A percentile compares a stretch with the other conserved stretches of the same genome.
phyloP scores from a whole-genome alignment of 441 rosid species.

The Brassica balearica region DNA sequence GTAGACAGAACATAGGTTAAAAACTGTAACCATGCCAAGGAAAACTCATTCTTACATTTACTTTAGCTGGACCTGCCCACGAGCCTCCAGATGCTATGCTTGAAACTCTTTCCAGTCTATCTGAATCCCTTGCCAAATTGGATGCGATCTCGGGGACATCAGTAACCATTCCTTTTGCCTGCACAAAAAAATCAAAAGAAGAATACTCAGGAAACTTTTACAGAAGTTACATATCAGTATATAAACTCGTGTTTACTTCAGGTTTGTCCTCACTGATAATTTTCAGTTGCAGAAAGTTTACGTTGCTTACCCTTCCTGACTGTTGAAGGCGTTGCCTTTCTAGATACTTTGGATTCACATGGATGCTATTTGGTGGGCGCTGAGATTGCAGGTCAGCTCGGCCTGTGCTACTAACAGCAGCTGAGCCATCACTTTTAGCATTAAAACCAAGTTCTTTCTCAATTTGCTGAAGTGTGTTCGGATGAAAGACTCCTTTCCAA shows the following conservation, averaged over 20 bases:
- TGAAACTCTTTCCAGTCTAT: constrained; percentile 66
- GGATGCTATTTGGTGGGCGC: constrained; percentile 89
- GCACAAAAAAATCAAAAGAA: constrained; percentile 28
- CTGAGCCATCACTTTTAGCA: constrained; percentile 70
- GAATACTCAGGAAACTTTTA: constrained; percentile 20
- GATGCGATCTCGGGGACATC: constrained; percentile 59
- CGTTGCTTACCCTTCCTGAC: constrained; percentile 70
- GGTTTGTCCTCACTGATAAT: constrained; percentile 20
- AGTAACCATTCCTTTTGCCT: constrained; percentile 62
- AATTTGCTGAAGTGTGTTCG: constrained; percentile 73
- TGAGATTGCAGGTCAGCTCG: constrained; percentile 75
- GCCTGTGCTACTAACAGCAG: constrained; percentile 60
- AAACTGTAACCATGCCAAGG: constrained; percentile 10
- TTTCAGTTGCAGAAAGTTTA: constrained; percentile 20
- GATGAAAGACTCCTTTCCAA: constrained; percentile 98
- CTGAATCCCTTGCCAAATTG: constrained; percentile 60
- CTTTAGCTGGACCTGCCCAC: constrained; percentile 60
- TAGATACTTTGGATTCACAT: constrained; percentile 95
- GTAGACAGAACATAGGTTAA: constrained; percentile 19
- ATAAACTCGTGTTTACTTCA: background rate
- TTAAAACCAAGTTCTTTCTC: constrained; percentile 94
- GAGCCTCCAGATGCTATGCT: constrained; percentile 43
- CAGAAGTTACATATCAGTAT: background rate
- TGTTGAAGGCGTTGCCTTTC: constrained; percentile 96
- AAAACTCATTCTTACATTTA: constrained; percentile 52